A percentile compares a stretch with the other conserved stretches of the same genome.
These are phyloP conservation scores for Pelargonium nanum DNA, from an alignment of 345 rosid species.

Conservation along the genomic window DNA sequence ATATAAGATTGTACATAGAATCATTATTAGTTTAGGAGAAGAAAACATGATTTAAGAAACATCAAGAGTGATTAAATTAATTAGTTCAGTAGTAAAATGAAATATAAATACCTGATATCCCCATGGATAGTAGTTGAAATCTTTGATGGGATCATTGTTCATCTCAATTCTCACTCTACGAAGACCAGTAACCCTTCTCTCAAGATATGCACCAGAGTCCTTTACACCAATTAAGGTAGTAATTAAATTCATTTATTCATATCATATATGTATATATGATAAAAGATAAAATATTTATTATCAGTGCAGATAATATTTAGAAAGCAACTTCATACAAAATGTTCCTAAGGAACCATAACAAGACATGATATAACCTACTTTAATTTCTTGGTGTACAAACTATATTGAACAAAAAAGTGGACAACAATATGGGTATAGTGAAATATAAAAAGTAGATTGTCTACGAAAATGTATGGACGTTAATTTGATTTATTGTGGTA, in stretches of 20 bases:
- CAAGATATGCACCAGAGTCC: slow-evolving; percentile 70
- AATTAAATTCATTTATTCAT: not conserved
- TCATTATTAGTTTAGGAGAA: not conserved
- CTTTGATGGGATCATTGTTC: not conserved
- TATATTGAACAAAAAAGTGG: not conserved
- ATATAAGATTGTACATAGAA: not conserved
- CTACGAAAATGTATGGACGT: too few species aligned
- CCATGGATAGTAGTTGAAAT: slow-evolving; percentile 41
- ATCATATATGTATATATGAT: too few species aligned
- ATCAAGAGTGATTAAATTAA: not conserved
- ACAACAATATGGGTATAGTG: not conserved
- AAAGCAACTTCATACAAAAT: too few species aligned
- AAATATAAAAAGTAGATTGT: not conserved
- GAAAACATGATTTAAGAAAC: not conserved
- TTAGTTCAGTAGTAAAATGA: not conserved
- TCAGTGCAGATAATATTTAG: too few species aligned
- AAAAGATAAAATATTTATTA: too few species aligned
- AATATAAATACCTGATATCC: slow-evolving; percentile 54
- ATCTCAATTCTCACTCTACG: slow-evolving; percentile 30
- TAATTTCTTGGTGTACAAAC: too few species aligned
- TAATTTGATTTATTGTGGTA: not conserved
- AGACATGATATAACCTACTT: too few species aligned
- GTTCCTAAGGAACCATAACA: too few species aligned
- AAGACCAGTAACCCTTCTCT: slow-evolving; percentile 44
- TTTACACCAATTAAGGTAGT: slow-evolving; percentile 8